Percentiles rank a stretch among this genome's conserved stretches.
Evolutionary conservation across 371 early-diverging fungal genomes (phyloP).

Genomic region (Globomyces sp.): DNA sequence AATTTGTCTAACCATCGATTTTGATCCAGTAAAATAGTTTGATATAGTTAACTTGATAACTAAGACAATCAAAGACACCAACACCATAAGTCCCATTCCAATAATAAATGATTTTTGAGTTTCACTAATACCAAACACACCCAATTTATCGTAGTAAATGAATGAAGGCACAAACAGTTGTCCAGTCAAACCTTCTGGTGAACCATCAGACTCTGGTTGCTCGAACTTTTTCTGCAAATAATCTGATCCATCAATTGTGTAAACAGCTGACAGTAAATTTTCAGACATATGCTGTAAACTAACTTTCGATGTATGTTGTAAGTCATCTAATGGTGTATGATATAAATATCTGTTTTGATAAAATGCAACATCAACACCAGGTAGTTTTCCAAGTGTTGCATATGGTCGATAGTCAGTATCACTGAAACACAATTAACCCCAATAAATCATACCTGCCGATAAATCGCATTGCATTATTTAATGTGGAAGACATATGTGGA

Average conservation of each 20-base stretch:
- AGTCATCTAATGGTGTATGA: constrained; percentile 57
- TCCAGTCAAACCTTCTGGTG: background rate
- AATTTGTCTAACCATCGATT: background rate
- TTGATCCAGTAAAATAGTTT: background rate
- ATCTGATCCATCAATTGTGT: background rate
- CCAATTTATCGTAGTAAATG: constrained; percentile 3
- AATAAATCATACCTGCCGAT: background rate
- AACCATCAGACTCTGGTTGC: no score
- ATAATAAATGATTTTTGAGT: no score
- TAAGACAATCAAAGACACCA: no score
- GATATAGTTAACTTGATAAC: no score
- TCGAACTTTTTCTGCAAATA: background rate
- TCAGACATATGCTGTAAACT: constrained; percentile 45
- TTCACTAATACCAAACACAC: background rate
- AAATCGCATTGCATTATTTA: constrained; percentile 35
- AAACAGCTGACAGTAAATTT: constrained; percentile 23
- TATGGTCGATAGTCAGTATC: constrained; percentile 81
- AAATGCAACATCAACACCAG: constrained; percentile 63
- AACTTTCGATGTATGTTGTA: constrained; percentile 27
- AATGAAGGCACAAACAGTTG: background rate
- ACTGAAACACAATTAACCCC: background rate
- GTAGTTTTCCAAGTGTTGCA: constrained; percentile 63
- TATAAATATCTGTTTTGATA: constrained; percentile 63
- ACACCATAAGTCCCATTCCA: no score
- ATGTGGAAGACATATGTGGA: constrained; percentile 44